These are phyloP conservation scores for Trypanosoma theileri DNA, from an alignment of 208 protist species.

Conservation along the genomic window DNA sequence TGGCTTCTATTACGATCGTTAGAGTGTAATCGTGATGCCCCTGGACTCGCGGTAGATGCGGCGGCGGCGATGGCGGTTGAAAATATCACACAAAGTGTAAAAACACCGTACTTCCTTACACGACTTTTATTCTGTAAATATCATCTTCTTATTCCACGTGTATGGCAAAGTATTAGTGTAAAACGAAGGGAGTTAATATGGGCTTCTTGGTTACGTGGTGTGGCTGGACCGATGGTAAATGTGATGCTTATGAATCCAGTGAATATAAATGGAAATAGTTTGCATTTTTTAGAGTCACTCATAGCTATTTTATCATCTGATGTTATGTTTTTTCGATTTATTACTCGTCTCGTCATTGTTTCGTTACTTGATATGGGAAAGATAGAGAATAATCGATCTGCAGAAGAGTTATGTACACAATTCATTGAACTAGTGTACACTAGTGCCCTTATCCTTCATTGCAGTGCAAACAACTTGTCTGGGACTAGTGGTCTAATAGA, in stretches of 20 bases:
- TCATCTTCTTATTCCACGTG: conserved; percentile 19
- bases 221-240: conserved; percentile 24
- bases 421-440: conserved; percentile 23
- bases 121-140: conserved; percentile 30
- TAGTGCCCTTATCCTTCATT: conserved; percentile 16
- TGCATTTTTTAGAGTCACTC: conserved; percentile 15
- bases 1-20: conserved; percentile 13
- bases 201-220: conserved; percentile 31
- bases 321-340: conserved; percentile 20
- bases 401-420: conserved; percentile 3
- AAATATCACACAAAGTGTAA: conserved; percentile 12
- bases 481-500: neutral
- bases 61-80: neutral
- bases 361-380: conserved; percentile 14
- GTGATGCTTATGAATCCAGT: neutral
- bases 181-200: conserved; percentile 32
- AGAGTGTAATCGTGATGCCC: neutral
- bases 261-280: neutral
- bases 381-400: neutral
- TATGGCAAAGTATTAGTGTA: conserved; percentile 27
- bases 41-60: too few relatives aligned
- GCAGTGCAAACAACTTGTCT: neutral
- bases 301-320: conserved; percentile 11
- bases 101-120: conserved; percentile 33
- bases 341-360: conserved; percentile 14